Evolutionary conservation across 306 rosid species (phyloP).

Genomic region (Vachellia collinsii): DNA sequence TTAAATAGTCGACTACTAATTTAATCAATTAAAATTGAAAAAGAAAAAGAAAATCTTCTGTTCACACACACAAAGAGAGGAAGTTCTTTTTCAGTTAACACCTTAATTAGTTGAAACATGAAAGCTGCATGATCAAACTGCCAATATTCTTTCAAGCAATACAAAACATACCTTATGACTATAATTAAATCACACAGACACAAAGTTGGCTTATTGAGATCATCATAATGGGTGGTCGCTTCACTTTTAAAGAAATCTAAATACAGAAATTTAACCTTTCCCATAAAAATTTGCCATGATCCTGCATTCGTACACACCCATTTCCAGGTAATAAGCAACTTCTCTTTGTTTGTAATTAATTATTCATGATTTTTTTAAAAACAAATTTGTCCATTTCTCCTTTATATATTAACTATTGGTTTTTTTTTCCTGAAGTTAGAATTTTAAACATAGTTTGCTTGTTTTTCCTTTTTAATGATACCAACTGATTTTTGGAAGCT

Average conservation of each 20-base stretch:
- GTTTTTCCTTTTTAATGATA: background rate
- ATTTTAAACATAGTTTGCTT: background rate
- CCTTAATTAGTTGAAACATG: conserved; percentile 59
- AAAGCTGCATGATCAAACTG: conserved; percentile 67
- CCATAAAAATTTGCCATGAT: conserved; percentile 34
- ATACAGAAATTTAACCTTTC: conserved; percentile 15
- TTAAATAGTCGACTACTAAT: too few species aligned
- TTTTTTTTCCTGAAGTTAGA: background rate
- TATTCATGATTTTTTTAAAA: background rate
- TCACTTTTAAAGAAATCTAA: background rate
- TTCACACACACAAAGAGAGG: conserved; percentile 36
- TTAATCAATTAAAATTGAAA: too few species aligned
- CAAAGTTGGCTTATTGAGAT: background rate
- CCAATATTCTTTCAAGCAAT: conserved; percentile 40
- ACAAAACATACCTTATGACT: conserved; percentile 37
- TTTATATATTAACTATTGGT: background rate
- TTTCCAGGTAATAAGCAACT: conserved; percentile 36
- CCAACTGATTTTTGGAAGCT: background rate
- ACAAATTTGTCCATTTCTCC: background rate
- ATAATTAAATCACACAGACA: conserved; percentile 2
- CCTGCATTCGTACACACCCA: conserved; percentile 20
- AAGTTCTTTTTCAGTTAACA: conserved; percentile 29
- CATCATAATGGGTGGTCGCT: background rate
- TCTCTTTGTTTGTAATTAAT: background rate
- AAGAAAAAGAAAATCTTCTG: too few species aligned